Evolutionary conservation across 371 early-diverging fungal species (phyloP).

Genomic region (Mucor piriformis): DNA sequence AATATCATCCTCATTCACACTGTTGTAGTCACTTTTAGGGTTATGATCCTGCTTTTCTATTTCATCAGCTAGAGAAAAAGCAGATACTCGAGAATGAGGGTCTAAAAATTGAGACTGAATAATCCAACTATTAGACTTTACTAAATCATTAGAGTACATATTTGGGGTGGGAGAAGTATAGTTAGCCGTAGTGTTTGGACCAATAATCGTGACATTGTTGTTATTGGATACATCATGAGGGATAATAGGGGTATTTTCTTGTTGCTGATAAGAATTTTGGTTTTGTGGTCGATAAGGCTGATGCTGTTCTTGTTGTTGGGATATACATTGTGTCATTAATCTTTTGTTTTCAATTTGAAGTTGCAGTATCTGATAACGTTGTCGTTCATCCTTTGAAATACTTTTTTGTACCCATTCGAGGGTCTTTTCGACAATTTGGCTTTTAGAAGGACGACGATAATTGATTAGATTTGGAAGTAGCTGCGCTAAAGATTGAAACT

Average conservation of each 20-base stretch:
- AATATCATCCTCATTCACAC: constrained; percentile 16
- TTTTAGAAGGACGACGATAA: constrained; percentile 66
- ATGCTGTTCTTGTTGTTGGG: neutral
- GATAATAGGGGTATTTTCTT: neutral
- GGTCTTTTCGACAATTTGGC: constrained; percentile 69
- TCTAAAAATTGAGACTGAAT: neutral
- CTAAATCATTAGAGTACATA: neutral
- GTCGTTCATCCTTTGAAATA: constrained; percentile 31
- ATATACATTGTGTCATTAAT: neutral
- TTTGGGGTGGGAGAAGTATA: neutral
- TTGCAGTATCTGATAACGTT: constrained; percentile 30
- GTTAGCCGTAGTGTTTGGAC: neutral
- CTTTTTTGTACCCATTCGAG: constrained; percentile 56
- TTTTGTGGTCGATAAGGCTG: neutral
- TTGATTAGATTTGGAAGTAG: constrained; percentile 63
- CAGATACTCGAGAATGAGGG: constrained; percentile 1
- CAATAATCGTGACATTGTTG: neutral
- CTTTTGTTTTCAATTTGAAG: constrained; percentile 39
- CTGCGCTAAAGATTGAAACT: constrained; percentile 68
- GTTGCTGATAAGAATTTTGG: neutral
- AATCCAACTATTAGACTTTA: constrained; percentile 8
- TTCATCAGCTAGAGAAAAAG: constrained; percentile 4
- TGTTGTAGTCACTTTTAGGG: constrained; percentile 18
- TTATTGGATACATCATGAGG: neutral
- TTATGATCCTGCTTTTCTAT: constrained; percentile 4